These are phyloP conservation scores for Fraxinus sp. DNA, from an alignment of 305 asterid species.

Conservation along the genomic window DNA sequence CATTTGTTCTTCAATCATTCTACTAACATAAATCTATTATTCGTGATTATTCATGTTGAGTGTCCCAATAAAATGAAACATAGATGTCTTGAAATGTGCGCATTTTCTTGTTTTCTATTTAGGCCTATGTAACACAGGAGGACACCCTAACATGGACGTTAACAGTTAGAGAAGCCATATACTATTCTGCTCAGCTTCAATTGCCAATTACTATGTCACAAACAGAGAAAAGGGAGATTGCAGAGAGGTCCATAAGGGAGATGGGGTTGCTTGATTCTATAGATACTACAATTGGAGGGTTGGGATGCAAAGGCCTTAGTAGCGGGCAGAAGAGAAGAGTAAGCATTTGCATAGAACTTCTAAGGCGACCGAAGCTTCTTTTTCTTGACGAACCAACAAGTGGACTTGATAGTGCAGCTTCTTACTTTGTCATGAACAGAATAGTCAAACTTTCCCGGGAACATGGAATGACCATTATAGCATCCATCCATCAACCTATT, in stretches of 20 bases:
- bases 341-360: conserved; percentile 53
- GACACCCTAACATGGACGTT: conserved; percentile 54
- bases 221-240: conserved; percentile 40
- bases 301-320: conserved; percentile 51
- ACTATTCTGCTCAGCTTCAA: conserved; percentile 61
- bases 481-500: conserved; percentile 58
- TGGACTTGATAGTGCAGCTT: conserved; percentile 61
- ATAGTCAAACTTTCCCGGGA: conserved; percentile 41
- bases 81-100: neutral
- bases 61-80: neutral
- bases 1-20: neutral
- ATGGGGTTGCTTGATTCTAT: conserved; percentile 55
- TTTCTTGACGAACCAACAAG: conserved; percentile 64
- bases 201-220: conserved; percentile 40
- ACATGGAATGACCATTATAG: conserved; percentile 44
- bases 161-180: conserved; percentile 54
- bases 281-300: conserved; percentile 55
- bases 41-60: neutral
- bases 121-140: conserved; percentile 64
- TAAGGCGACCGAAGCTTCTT: conserved; percentile 50
- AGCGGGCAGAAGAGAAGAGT: conserved; percentile 56
- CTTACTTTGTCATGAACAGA: conserved; percentile 50
- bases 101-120: neutral
- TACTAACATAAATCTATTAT: neutral
- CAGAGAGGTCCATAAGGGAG: conserved; percentile 46